Conservation (phyloP, 169 alveolate species). For the Cyclospora cayetanensis region DNA sequence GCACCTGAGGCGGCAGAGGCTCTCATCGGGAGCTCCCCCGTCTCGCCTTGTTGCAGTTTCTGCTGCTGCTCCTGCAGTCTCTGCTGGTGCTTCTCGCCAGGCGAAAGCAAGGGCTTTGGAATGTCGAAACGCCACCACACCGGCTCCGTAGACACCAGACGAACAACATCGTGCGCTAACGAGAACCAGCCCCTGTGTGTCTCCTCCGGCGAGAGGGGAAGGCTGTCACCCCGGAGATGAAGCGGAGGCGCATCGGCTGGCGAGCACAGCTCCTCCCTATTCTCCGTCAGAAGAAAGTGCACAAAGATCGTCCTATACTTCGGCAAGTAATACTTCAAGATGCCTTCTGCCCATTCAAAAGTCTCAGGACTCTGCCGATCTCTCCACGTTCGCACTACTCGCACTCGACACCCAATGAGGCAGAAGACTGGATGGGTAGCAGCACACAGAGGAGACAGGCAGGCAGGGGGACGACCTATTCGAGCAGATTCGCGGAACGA, state of each 20-base stretch:
- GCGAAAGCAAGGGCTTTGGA: not conserved
- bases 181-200: constrained; percentile 60
- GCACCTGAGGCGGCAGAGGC: not conserved
- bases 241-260: constrained; percentile 32
- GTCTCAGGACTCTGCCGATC: constrained; percentile 10
- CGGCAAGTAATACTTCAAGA: constrained; percentile 38
- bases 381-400: constrained; percentile 35
- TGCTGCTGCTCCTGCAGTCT: constrained; percentile 16
- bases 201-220: constrained; percentile 61
- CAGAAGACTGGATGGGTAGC: constrained; percentile 5
- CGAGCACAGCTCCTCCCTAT: not conserved
- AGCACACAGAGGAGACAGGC: not conserved
- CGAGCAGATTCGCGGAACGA: not conserved
- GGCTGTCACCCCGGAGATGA: not conserved
- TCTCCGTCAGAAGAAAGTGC: not conserved
- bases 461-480: not conserved
- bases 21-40: too few relatives aligned
- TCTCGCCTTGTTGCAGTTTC: constrained; percentile 3
- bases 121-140: constrained; percentile 11
- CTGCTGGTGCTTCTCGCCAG: not conserved
- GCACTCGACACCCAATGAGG: constrained; percentile 53
- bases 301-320: constrained; percentile 23
- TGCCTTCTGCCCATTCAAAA: constrained; percentile 53
- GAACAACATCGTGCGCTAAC: not conserved
- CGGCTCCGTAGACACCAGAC: not conserved